Percentiles rank a stretch among this genome's conserved stretches.
These are phyloP conservation scores for Sisymbrium altissimum DNA, from an alignment of 345 rosid genomes.

Conservation along the genomic window DNA sequence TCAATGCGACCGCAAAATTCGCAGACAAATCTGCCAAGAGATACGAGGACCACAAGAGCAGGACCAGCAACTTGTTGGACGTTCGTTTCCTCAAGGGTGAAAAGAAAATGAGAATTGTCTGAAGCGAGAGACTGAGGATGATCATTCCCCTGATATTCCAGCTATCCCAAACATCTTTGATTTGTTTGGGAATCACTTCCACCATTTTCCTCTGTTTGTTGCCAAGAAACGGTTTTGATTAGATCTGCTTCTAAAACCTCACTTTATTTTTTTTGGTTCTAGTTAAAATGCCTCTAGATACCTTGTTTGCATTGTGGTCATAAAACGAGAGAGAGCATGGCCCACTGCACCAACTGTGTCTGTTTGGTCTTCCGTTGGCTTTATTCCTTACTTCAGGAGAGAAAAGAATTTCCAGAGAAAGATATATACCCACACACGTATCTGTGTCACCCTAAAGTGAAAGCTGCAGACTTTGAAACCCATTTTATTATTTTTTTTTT, in stretches of 20 bases:
- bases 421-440: background rate
- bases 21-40: constrained; percentile 58
- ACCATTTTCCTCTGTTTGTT: constrained; percentile 12
- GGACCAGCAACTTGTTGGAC: constrained; percentile 15
- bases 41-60: constrained; percentile 49
- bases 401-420: too few species aligned
- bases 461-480: constrained; percentile 2
- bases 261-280: too few species aligned
- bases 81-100: constrained; percentile 46
- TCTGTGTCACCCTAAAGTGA: background rate
- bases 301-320: too few species aligned
- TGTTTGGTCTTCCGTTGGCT: too few species aligned
- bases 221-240: background rate
- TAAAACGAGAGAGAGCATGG: too few species aligned
- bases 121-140: constrained; percentile 47
- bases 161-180: constrained; percentile 35
- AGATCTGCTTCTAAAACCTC: too few species aligned
- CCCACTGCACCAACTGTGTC: too few species aligned
- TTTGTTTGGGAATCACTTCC: constrained; percentile 27
- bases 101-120: constrained; percentile 40
- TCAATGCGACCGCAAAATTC: constrained; percentile 43
- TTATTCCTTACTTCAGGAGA: too few species aligned
- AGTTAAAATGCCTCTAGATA: background rate
- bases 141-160: constrained; percentile 56
- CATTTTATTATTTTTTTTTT: background rate